Conservation (phyloP, 2,329 filamentous ascomycete genomes). For the Ceratocystis papillata region DNA sequence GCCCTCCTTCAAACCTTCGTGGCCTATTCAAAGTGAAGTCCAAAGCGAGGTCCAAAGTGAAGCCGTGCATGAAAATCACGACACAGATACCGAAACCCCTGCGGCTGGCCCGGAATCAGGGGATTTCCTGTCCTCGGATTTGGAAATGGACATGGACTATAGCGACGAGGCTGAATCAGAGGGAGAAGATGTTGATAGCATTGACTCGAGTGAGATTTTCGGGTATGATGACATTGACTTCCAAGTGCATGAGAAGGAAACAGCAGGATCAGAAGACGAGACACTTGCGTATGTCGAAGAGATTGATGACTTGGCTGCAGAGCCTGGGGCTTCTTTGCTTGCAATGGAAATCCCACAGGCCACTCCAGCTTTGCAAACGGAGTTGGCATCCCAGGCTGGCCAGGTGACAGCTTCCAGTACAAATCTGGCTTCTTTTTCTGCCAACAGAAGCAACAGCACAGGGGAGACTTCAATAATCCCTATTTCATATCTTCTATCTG, state of each 20-base stretch:
- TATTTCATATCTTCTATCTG: slow-evolving; percentile 5
- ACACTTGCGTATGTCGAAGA: background rate
- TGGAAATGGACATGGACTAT: background rate
- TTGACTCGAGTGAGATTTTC: background rate
- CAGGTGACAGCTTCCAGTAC: too few species aligned
- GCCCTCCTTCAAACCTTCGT: too few species aligned
- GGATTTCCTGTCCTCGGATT: background rate
- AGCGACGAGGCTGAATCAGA: background rate
- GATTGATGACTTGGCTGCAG: background rate
- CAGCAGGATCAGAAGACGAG: background rate
- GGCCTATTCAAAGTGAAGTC: too few species aligned
- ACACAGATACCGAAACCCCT: background rate
- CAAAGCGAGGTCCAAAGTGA: too few species aligned
- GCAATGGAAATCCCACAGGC: background rate
- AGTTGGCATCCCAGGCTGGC: background rate
- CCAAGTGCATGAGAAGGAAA: background rate
- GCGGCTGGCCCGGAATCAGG: background rate
- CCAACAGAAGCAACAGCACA: background rate
- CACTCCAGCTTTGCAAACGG: background rate
- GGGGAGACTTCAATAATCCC: background rate
- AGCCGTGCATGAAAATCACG: too few species aligned
- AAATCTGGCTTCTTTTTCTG: background rate
- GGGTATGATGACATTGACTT: background rate
- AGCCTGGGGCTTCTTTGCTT: too few species aligned
- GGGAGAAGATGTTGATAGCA: background rate